Evolutionary conservation across 2,329 filamentous ascomycete species (phyloP).

Genomic region (Hypoxylon sp.): DNA sequence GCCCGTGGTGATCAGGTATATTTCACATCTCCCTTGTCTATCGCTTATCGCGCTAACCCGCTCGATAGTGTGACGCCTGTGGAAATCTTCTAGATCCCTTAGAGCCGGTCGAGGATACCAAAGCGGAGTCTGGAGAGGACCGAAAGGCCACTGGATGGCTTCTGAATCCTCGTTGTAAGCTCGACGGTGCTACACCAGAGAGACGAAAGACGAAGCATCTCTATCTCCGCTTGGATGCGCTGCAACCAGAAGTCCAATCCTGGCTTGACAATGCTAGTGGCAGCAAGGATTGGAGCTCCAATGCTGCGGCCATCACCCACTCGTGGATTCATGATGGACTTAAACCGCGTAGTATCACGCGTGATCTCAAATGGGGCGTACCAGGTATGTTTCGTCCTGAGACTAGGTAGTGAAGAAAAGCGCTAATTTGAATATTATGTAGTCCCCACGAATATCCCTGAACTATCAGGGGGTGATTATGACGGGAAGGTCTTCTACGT

Average conservation of each 20-base stretch:
- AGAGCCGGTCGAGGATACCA: slow-evolving; percentile 64
- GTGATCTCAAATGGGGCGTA: slow-evolving; percentile 92
- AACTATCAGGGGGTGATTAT: slow-evolving; percentile 69
- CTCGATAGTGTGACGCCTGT: slow-evolving; percentile 74
- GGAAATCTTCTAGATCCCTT: slow-evolving; percentile 80
- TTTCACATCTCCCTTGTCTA: background rate
- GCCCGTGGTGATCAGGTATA: slow-evolving; percentile 62
- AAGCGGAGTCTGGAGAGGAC: slow-evolving; percentile 54
- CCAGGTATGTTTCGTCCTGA: slow-evolving; percentile 53
- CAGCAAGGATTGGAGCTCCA: slow-evolving; percentile 82
- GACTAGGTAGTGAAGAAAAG: background rate
- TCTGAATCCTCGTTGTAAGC: slow-evolving; percentile 90
- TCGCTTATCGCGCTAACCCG: slow-evolving; percentile 53
- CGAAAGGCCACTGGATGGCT: slow-evolving; percentile 66
- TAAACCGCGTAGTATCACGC: slow-evolving; percentile 88
- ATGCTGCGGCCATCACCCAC: slow-evolving; percentile 82
- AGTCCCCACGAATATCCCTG: slow-evolving; percentile 65
- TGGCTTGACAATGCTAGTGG: slow-evolving; percentile 83
- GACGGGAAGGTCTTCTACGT: slow-evolving; percentile 86
- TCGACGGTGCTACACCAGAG: slow-evolving; percentile 86
- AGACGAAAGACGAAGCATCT: slow-evolving; percentile 89
- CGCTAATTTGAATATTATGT: slow-evolving; percentile 2
- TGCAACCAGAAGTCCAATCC: slow-evolving; percentile 81
- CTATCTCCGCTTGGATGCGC: slow-evolving; percentile 87
- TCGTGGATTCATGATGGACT: slow-evolving; percentile 88